Base-by-base conservation (phyloP, 352 stramenopile species). In the Blastocystis sp. region DNA sequence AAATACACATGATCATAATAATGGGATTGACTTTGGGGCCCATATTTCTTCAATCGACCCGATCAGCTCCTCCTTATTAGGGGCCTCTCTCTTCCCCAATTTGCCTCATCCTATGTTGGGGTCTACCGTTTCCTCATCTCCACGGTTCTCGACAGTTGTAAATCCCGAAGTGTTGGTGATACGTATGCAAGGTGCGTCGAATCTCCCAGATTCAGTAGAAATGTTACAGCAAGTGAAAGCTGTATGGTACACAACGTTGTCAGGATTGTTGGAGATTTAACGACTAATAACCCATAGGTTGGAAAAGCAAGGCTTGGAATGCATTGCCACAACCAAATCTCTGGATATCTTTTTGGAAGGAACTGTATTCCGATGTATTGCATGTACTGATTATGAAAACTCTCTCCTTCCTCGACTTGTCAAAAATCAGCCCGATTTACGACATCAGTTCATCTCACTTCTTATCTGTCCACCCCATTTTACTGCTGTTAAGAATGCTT, bases 161-260 rank as follows among this genome's bases (percentile, higher is more conserved):
- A 62, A 62, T 8, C 41, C 70, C 34, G 43, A 43, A 3, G 45
- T 50, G 55, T 39, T 26, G 20, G 70, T 47, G 43, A 9, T 80
- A 20, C 43, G 43, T 11, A 64, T 80, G 26, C 34, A 80, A 20
- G 70, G 70, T 34, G 70, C 37, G 26, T 13, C 50, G 26, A 47
- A 26, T n/a, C 34, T 80, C 20, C 70, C 70, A 7, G 50, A 54
- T 41, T 45, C 62, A 15, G 18, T 63, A 23, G 55, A 6, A 26
- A 53, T 43, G 50, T 26, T 80, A 41, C 37, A 80, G 26, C 20
- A 63, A 6, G 70, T 80, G 70, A 80, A 80, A 23, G 64, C 70
- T 34, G 23, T 80, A 26, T 80, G 70, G 70, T 50, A n/a, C 8
- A 63, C 70, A 6, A 63, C 45, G 7, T 43, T 80, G 26, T 34